Evolutionary conservation across 1,139 yeast species (phyloP).

Genomic region (Blastobotrys proliferans): DNA sequence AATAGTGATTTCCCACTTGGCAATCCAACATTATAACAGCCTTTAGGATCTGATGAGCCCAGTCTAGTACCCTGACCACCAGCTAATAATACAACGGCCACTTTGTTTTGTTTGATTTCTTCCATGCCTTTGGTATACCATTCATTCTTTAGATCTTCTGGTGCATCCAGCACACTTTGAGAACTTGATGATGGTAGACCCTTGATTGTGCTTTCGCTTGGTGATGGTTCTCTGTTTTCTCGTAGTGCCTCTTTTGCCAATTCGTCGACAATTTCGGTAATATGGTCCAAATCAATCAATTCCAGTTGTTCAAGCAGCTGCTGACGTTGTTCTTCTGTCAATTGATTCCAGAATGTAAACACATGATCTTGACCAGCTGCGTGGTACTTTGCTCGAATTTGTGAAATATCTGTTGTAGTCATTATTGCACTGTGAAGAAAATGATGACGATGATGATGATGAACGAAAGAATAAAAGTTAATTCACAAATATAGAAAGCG

Average conservation of each 20-base stretch:
- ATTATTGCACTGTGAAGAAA: conserved; percentile 12
- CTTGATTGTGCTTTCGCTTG: conserved; percentile 29
- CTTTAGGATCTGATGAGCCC: conserved; percentile 88
- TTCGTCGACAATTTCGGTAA: conserved; percentile 26
- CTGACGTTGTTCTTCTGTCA: conserved; percentile 28
- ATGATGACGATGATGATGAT: not conserved
- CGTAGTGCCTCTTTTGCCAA: conserved; percentile 12
- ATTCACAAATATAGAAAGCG: not conserved
- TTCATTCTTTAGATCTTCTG: conserved; percentile 20
- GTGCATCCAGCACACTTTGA: conserved; percentile 33
- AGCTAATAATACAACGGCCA: conserved; percentile 88
- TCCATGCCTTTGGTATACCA: conserved; percentile 64
- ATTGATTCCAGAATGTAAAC: conserved; percentile 36
- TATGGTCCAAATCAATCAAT: conserved; percentile 35
- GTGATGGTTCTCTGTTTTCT: conserved; percentile 21
- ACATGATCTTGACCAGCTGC: conserved; percentile 43
- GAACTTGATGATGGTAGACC: conserved; percentile 37
- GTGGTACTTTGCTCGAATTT: conserved; percentile 28
- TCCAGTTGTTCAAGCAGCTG: conserved; percentile 33
- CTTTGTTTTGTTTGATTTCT: conserved; percentile 67
- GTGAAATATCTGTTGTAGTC: conserved; percentile 25
- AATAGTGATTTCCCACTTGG: conserved; percentile 83
- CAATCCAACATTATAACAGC: conserved; percentile 82
- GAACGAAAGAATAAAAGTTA: not conserved
- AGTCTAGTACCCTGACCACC: conserved; percentile 98